phyloP scores from a whole-genome alignment of 768 basidiomycete genomes.

The Mycena leptocephala region DNA sequence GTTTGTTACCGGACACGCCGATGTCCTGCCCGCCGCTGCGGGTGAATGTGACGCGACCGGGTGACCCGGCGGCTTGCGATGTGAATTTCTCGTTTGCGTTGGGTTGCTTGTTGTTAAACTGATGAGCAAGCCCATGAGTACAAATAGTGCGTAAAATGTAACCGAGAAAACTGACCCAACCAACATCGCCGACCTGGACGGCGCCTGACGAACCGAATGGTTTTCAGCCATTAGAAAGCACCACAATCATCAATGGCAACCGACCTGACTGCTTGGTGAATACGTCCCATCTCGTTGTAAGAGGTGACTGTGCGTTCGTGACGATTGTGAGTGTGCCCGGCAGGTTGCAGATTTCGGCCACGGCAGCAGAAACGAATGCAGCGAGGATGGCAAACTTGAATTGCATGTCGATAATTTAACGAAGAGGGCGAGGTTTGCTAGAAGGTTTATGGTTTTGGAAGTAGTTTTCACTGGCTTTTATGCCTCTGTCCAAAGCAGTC shows the following conservation, averaged over 20 bases:
- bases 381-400: slow-evolving; percentile 1
- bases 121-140: background rate
- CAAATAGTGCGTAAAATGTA: background rate
- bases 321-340: background rate
- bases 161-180: background rate
- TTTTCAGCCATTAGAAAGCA: background rate
- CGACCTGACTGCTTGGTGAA: background rate
- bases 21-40: background rate
- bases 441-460: background rate
- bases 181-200: background rate
- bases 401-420: slow-evolving; percentile 3
- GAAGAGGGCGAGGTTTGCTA: background rate
- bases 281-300: background rate
- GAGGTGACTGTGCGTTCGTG: background rate
- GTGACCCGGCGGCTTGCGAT: background rate
- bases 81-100: background rate
- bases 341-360: background rate
- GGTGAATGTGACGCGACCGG: background rate
- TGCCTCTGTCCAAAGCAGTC: slow-evolving; percentile 34
- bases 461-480: background rate
- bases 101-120: background rate
- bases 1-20: slow-evolving; percentile 1
- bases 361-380: background rate
- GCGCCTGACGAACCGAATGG: background rate
- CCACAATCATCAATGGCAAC: background rate